Evolutionary conservation across 1,284 basidiomycete species (phyloP), one percentile per base, ranked within the genome.

Genomic region (Melanopsichium pennsylvanicum): DNA sequence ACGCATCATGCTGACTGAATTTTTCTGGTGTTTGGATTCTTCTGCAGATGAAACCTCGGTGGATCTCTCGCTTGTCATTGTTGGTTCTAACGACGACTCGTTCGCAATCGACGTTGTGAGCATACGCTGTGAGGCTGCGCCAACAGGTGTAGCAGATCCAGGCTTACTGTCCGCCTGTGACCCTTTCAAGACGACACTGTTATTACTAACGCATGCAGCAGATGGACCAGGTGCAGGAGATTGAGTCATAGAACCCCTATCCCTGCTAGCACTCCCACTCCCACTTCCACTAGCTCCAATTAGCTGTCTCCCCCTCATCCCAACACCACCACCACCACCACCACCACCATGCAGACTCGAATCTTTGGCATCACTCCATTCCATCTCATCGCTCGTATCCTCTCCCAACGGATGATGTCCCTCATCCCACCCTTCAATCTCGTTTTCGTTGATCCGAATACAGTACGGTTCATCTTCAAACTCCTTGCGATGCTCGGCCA

Each of bases 371-470:
- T 70, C 67, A 41, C 67, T 70, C 67, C 67, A 70, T 42, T 72
- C 70, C 64, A 72, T 64, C 56, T 72, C 70, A 32, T 72, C 70
- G 36, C 59, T 62, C 21, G 70, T 72, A 36, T 72, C 67, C 43
- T 73, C 71, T 10, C 56, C 62, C 32, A 73, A 34, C 16, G 67
- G 59, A 44, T 73, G 66, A 39, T 67, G 58, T 13, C 15, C 26
- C 36, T 73, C 67, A 11, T 62, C 52, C 71, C 71, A 73, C 8
- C 67, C 71, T 2, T 63, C 67, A 19, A 73, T 56, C 4, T 62
- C 61, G 8, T 45, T 43, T 11, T 73, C 71, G 38, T 67, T 62
- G 44, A 73, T 66, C 19, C 55, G 38, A 15, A 73, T 59, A 46
- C 60, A 66, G 42, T 70, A 73, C 18, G 71, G 71, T 27, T 69